Evolutionary conservation across 345 rosid species (phyloP).

Genomic region (Murraya koenigii): DNA sequence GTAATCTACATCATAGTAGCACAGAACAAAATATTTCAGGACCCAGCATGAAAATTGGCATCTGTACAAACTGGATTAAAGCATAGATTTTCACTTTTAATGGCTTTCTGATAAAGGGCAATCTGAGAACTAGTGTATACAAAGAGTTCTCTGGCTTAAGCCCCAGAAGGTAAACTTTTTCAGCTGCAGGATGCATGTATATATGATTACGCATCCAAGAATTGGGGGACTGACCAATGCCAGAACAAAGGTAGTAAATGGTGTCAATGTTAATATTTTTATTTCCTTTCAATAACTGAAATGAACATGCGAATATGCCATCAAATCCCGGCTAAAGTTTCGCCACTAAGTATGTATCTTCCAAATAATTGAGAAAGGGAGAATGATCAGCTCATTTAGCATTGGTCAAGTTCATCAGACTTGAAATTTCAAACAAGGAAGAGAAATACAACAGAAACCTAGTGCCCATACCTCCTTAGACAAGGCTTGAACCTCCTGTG

Average conservation of each 20-base stretch:
- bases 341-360: not conserved
- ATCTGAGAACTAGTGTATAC: not conserved
- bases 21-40: conserved; percentile 1
- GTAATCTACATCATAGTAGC: conserved; percentile 41
- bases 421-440: conserved; percentile 1
- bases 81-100: not conserved
- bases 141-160: not conserved
- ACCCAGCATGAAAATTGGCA: not conserved
- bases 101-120: not conserved
- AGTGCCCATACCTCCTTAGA: conserved; percentile 69
- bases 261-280: not conserved
- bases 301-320: not conserved
- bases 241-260: not conserved
- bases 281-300: not conserved
- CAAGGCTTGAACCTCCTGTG: conserved; percentile 55
- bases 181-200: not conserved
- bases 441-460: conserved; percentile 1
- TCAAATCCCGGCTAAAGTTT: not conserved
- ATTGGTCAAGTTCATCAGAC: not conserved
- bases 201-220: conserved; percentile 1
- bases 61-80: not conserved
- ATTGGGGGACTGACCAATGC: not conserved
- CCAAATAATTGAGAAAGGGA: not conserved
- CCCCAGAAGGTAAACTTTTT: not conserved
- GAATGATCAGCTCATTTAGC: not conserved